A percentile compares a stretch with the other conserved stretches of the same genome.
phyloP scores from a whole-genome alignment of 768 basidiomycete species.

The Pleurotus sapidus region DNA sequence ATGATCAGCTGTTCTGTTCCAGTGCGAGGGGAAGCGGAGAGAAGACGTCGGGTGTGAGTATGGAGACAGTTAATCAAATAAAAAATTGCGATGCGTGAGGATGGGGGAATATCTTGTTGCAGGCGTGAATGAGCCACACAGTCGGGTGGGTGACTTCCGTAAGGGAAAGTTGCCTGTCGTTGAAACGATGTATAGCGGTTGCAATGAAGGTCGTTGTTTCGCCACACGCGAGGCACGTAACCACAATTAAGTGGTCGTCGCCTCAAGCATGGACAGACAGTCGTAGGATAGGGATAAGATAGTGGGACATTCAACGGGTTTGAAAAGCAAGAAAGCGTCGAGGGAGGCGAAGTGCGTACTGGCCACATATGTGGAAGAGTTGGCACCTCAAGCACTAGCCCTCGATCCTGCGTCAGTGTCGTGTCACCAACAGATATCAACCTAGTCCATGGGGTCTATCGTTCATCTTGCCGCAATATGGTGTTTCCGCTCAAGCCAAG shows the following conservation, averaged over 20 bases:
- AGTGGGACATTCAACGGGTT: neutral
- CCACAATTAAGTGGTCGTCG: conserved; percentile 84
- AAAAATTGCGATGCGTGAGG: conserved; percentile 37
- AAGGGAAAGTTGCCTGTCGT: neutral
- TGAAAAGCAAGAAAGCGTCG: conserved; percentile 54
- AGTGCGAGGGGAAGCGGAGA: conserved; percentile 12
- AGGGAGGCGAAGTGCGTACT: conserved; percentile 54
- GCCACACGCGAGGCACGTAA: conserved; percentile 77
- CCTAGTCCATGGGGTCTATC: conserved; percentile 49
- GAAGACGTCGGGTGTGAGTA: conserved; percentile 20
- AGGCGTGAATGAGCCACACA: conserved; percentile 5
- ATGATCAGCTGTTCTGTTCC: conserved; percentile 43
- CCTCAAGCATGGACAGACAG: conserved; percentile 41
- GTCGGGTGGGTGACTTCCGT: conserved; percentile 1
- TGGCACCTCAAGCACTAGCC: conserved; percentile 51
- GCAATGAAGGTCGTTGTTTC: conserved; percentile 63
- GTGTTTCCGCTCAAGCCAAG: conserved; percentile 15
- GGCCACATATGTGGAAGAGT: conserved; percentile 45
- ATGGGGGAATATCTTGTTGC: conserved; percentile 1
- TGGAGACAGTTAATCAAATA: conserved; percentile 44
- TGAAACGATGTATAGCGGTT: conserved; percentile 8
- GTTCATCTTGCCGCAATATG: conserved; percentile 30
- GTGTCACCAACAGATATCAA: conserved; percentile 48
- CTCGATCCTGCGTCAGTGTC: conserved; percentile 72
- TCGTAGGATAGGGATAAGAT: conserved; percentile 1